phyloP scores from a whole-genome alignment of 179 eudicot species.

The Spinacia oleracea region DNA sequence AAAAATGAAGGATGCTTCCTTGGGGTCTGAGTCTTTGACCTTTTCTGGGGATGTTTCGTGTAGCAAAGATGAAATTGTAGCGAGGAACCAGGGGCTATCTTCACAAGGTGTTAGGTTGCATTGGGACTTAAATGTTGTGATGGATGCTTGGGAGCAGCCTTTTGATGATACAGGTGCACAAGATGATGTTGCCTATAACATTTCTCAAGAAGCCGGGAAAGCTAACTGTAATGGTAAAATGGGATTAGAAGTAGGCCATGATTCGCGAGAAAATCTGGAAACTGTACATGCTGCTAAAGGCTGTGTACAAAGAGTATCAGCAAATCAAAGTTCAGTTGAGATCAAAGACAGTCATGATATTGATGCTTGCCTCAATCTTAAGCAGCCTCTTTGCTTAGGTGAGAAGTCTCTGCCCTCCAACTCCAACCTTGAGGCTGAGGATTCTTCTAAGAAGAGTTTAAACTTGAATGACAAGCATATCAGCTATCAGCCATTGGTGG shows the following conservation, averaged over 20 bases:
- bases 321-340: slow-evolving; percentile 14
- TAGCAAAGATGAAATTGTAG: slow-evolving; percentile 30
- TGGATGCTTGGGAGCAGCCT: slow-evolving; percentile 81
- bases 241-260: slow-evolving; percentile 21
- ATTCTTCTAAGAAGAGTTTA: slow-evolving; percentile 8
- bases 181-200: slow-evolving; percentile 16
- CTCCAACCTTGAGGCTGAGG: slow-evolving; percentile 18
- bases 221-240: slow-evolving; percentile 9
- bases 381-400: slow-evolving; percentile 10
- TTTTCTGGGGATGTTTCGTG: slow-evolving; percentile 28
- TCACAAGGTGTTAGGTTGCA: slow-evolving; percentile 48
- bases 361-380: neutral
- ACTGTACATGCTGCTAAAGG: slow-evolving; percentile 3
- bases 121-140: slow-evolving; percentile 77
- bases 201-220: slow-evolving; percentile 17
- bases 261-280: slow-evolving; percentile 16
- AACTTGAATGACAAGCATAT: slow-evolving; percentile 1
- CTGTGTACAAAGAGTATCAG: neutral
- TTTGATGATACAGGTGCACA: slow-evolving; percentile 31
- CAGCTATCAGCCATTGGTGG: neutral
- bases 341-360: slow-evolving; percentile 4
- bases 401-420: slow-evolving; percentile 11
- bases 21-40: slow-evolving; percentile 25
- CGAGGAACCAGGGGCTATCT: slow-evolving; percentile 24
- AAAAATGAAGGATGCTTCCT: slow-evolving; percentile 18